A percentile compares a stretch with the other conserved stretches of the same genome.
These are phyloP conservation scores for Rhodotorula sp. DNA, from an alignment of 1,284 basidiomycete genomes.

Conservation along the genomic window DNA sequence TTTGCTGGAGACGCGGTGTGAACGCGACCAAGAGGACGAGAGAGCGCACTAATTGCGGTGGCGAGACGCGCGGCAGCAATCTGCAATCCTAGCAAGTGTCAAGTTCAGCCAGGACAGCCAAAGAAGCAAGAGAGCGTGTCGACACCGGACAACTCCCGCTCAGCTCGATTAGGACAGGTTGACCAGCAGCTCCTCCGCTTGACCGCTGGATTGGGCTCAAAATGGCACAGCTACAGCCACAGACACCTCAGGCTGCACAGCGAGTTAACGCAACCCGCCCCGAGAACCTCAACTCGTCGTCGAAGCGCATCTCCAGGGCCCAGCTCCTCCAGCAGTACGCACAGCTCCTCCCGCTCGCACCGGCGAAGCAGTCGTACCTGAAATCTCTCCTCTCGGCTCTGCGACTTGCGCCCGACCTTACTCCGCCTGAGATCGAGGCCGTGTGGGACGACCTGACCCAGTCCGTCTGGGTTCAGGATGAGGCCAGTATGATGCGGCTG, in stretches of 20 bases:
- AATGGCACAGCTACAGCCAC: not conserved
- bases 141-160: not conserved
- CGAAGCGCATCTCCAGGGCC: slow-evolving; percentile 25
- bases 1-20: not conserved
- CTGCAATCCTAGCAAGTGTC: not conserved
- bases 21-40: not conserved
- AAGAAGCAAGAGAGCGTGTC: not conserved
- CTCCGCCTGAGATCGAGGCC: slow-evolving; percentile 62
- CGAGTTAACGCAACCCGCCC: slow-evolving; percentile 26
- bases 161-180: not conserved
- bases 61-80: not conserved
- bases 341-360: slow-evolving; percentile 32
- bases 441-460: slow-evolving; percentile 68
- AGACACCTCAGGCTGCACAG: not conserved
- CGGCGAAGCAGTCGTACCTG: slow-evolving; percentile 52
- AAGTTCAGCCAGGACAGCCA: not conserved
- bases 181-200: not conserved
- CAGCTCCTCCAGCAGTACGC: slow-evolving; percentile 26
- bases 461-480: slow-evolving; percentile 73
- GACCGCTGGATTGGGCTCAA: not conserved
- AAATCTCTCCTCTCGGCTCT: slow-evolving; percentile 62
- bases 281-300: slow-evolving; percentile 25
- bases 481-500: slow-evolving; percentile 63
- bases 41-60: not conserved
- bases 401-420: slow-evolving; percentile 54